Conservation (phyloP, 176 grass and related monocot species). For the Paspalum vaginatum region DNA sequence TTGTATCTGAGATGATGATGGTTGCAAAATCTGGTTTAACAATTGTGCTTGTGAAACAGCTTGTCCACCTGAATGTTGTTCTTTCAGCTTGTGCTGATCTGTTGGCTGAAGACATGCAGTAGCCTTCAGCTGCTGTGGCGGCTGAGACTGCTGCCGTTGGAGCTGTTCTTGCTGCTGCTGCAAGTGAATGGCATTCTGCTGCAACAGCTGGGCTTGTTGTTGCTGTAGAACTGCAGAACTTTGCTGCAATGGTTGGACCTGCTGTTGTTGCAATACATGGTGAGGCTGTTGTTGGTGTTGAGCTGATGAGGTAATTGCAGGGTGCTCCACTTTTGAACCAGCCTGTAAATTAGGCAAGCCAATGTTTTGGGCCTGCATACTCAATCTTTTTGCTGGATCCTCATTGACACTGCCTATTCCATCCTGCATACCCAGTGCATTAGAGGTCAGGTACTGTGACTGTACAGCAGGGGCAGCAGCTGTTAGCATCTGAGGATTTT, state of each 20-base stretch:
- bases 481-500: conserved; percentile 75
- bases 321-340: conserved; percentile 56
- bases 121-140: conserved; percentile 55
- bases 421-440: conserved; percentile 55
- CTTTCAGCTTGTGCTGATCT: conserved; percentile 59
- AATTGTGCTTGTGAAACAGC: conserved; percentile 57
- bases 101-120: conserved; percentile 45
- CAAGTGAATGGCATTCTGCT: conserved; percentile 56
- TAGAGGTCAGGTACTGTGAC: conserved; percentile 50
- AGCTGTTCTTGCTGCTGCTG: conserved; percentile 71
- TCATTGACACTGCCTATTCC: conserved; percentile 48
- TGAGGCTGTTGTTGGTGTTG: conserved; percentile 57
- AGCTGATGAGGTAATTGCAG: conserved; percentile 38
- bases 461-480: conserved; percentile 50
- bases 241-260: conserved; percentile 63
- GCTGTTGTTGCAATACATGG: conserved; percentile 57
- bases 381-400: conserved; percentile 62
- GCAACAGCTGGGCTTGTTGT: conserved; percentile 62
- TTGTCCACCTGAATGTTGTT: conserved; percentile 58
- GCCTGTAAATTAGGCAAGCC: conserved; percentile 66
- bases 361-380: conserved; percentile 64
- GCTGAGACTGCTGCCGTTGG: conserved; percentile 59
- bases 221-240: conserved; percentile 51
- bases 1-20: conserved; percentile 72
- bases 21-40: conserved; percentile 65